A percentile compares a stretch with the other conserved stretches of the same genome.
These are phyloP conservation scores for Lactarius sp. DNA, from an alignment of 768 basidiomycete species.

Conservation along the genomic window DNA sequence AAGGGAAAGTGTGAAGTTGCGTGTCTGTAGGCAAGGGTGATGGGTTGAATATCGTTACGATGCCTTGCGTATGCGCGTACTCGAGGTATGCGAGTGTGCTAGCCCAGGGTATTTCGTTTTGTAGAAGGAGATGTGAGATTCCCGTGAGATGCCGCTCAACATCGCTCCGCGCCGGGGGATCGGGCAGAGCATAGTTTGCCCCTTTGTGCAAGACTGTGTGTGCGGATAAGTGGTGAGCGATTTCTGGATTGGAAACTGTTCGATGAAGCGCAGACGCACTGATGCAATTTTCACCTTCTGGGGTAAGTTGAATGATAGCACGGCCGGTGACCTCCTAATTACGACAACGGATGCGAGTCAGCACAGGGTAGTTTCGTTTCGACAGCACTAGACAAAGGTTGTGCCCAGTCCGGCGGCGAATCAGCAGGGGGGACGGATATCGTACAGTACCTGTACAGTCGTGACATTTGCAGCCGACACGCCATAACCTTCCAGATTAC, in stretches of 20 bases:
- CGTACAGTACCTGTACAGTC: slow-evolving; percentile 38
- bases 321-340: slow-evolving; percentile 49
- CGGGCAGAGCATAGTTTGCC: slow-evolving; percentile 46
- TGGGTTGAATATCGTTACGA: slow-evolving; percentile 47
- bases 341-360: background rate
- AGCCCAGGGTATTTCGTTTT: slow-evolving; percentile 51
- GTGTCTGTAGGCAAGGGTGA: slow-evolving; percentile 46
- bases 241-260: background rate
- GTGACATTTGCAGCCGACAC: slow-evolving; percentile 39
- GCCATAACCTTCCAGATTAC: slow-evolving; percentile 38
- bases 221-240: background rate
- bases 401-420: too few relatives aligned
- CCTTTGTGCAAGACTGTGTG: slow-evolving; percentile 53
- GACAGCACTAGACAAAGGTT: background rate
- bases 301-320: slow-evolving; percentile 55
- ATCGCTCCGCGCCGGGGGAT: slow-evolving; percentile 28
- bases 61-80: slow-evolving; percentile 14
- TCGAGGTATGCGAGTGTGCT: slow-evolving; percentile 39
- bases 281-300: slow-evolving; percentile 58
- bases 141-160: slow-evolving; percentile 30
- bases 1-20: slow-evolving; percentile 44
- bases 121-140: slow-evolving; percentile 50
- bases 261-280: slow-evolving; percentile 34
- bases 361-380: background rate
- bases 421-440: background rate